Base-by-base conservation (phyloP, 2,329 filamentous ascomycete species). In the Venturia effusa region DNA sequence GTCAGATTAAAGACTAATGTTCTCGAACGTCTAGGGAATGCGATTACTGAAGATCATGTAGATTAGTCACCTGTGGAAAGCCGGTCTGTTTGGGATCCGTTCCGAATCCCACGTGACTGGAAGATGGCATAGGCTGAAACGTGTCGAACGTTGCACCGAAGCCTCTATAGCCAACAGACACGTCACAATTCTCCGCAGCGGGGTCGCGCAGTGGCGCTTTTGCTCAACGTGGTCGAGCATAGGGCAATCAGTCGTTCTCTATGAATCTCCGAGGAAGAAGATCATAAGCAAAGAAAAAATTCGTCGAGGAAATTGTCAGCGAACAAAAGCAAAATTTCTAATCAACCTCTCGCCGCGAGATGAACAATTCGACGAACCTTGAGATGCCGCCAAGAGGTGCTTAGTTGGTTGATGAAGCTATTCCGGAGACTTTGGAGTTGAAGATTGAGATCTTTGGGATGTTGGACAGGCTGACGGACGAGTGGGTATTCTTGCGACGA, bases 401-500 rank as follows among this genome's bases (percentile, higher is more conserved):
- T 2, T 84, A 79, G 82, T 73, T 83, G 6, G 78, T 83, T n/a
- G 76, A 83, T 65, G 82, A 83, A 69, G 80, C 77, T 17, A 76
- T 84, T 0, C 81, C 80, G 0, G 82, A 83, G n/a, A n/a, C n/a
- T n/a, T n/a, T n/a, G n/a, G n/a, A n/a, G n/a, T n/a, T n/a, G n/a
- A n/a, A n/a, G 68, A 78, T 75, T 17, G 72, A 73, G 15, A 79
- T 76, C 0, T 80, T 83, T 64, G 77, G 72, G 1, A 73, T 80
- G 3, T 71, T 84, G 10, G 80, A 81, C n/a, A 67, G 67, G 7
- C 45, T 73, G 8, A 74, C 79, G 0, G 75, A 77, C 0, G 30
- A 65, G 0, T 84, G 62, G 77, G 77, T 55, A 78, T 84, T 22
- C 68, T 84, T 0, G 77, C 75, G 0, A 79, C 75, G 17, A 84